Base-by-base conservation (phyloP, 768 basidiomycete species). In the Suillus subaureus region DNA sequence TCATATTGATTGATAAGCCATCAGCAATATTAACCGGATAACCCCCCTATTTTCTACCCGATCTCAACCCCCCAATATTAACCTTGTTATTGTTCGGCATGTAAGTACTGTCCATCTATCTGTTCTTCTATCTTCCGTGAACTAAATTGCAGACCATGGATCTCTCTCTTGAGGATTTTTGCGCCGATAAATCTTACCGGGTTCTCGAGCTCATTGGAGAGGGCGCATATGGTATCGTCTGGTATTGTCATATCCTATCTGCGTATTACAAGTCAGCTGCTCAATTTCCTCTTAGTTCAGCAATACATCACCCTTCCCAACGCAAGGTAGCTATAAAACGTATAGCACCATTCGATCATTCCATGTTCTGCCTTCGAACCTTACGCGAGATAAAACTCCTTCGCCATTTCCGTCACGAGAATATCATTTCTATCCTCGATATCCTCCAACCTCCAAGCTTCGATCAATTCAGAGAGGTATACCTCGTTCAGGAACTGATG, bases 351-450 rank as follows among this genome's bases (percentile, higher is more conserved):
- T 97, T 98, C 70, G 94, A 96, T 77, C 95, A 97, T 74, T 89
- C 92, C 45, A 93, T 95, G 93, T 96, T 96, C 77, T 93, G 91
- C 74, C 84, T 96, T 4, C 79, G 85, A 54, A 95, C 93, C 7
- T 84, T 94, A 9, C 83, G 93, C 67, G 94, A 97, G 81, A 91
- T 97, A 76, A 98, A 97, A 81, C 87, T 99, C 21, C 86, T 98
- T 62, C 89, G 92, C 47, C 93, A 95, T 81, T 91, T 93, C 71
- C 85, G 85, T 71, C 89, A 91, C 77, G 90, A 90, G 74, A 90
- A 97, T 75, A 96, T 99, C 80, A 98, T 98, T 77, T 88, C 93
- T 15, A 96, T 99, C 73, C 84, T 98, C 65, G 97, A 99, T 75
- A 96, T 99, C 73, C 86, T 97, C 70, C 87, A 88, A 62, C 96